Evolutionary conservation across 31 red algal species (phyloP).

Genomic region (Asparagopsis taxiformis): DNA sequence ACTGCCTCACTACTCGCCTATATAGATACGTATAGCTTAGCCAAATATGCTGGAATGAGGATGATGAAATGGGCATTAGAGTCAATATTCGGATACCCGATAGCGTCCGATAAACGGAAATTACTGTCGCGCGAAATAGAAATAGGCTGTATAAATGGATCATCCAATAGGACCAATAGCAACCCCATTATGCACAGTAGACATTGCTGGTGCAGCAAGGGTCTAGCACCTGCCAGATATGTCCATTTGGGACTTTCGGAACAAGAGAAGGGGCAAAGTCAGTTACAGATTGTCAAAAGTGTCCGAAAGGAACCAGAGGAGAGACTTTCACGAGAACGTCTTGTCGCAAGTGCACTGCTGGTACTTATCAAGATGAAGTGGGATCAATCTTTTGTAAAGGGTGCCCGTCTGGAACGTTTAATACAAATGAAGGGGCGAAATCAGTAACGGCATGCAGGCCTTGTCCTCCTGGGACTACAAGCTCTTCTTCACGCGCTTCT

Average conservation of each 20-base stretch:
- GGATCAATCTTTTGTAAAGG: conserved; percentile 9
- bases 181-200: too few relatives aligned
- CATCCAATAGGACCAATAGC: too few relatives aligned
- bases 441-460: conserved; percentile 3
- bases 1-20: too few relatives aligned
- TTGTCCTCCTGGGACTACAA: conserved; percentile 17
- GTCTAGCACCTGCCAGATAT: conserved; percentile 6
- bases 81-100: too few relatives aligned
- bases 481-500: too few relatives aligned
- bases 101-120: too few relatives aligned
- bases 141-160: too few relatives aligned
- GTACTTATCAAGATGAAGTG: conserved; percentile 7
- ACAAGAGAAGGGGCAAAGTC: not conserved
- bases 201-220: too few relatives aligned
- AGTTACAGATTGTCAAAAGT: not conserved
- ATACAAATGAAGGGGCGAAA: not conserved
- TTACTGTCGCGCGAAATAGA: too few relatives aligned
- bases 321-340: not conserved
- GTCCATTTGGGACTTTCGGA: conserved; percentile 24
- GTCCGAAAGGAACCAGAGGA: conserved; percentile 12
- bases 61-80: too few relatives aligned
- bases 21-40: too few relatives aligned
- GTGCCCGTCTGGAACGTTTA: conserved; percentile 31
- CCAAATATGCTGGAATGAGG: too few relatives aligned
- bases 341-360: conserved; percentile 10